These are phyloP conservation scores for Hansenula sp. DNA, from an alignment of 1,139 yeast genomes.

Conservation along the genomic window DNA sequence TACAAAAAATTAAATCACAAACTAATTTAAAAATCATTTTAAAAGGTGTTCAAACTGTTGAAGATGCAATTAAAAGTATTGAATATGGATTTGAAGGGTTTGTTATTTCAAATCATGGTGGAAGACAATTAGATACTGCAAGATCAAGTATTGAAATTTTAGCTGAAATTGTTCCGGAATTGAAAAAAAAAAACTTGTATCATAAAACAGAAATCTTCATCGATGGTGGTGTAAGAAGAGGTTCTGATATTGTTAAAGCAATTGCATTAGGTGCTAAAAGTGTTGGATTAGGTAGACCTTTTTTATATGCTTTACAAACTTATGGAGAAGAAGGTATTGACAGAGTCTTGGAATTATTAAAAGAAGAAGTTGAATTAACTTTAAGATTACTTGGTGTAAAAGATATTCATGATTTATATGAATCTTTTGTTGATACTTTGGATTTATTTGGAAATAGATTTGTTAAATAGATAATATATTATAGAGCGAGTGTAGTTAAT, in stretches of 20 bases:
- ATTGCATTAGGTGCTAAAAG: constrained; percentile 65
- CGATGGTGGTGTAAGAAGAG: constrained; percentile 66
- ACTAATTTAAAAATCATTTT: constrained; percentile 51
- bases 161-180: constrained; percentile 46
- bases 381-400: constrained; percentile 56
- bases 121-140: constrained; percentile 56
- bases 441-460: constrained; percentile 5
- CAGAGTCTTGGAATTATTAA: constrained; percentile 47
- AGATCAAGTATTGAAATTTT: constrained; percentile 54
- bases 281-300: constrained; percentile 61
- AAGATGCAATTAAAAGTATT: constrained; percentile 46
- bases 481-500: too few relatives aligned
- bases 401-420: constrained; percentile 39
- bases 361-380: constrained; percentile 50
- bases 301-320: constrained; percentile 52
- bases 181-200: constrained; percentile 36
- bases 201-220: constrained; percentile 44
- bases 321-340: constrained; percentile 55
- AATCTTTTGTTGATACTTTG: constrained; percentile 30
- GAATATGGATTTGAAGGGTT: constrained; percentile 52
- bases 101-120: constrained; percentile 59
- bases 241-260: constrained; percentile 61
- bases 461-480: too few relatives aligned
- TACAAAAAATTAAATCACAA: constrained; percentile 31
- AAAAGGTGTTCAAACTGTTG: constrained; percentile 54